Evolutionary conservation across 2,329 filamentous ascomycete species (phyloP), one percentile per base, ranked within the genome.

Genomic region (Sporothrix globosa): DNA sequence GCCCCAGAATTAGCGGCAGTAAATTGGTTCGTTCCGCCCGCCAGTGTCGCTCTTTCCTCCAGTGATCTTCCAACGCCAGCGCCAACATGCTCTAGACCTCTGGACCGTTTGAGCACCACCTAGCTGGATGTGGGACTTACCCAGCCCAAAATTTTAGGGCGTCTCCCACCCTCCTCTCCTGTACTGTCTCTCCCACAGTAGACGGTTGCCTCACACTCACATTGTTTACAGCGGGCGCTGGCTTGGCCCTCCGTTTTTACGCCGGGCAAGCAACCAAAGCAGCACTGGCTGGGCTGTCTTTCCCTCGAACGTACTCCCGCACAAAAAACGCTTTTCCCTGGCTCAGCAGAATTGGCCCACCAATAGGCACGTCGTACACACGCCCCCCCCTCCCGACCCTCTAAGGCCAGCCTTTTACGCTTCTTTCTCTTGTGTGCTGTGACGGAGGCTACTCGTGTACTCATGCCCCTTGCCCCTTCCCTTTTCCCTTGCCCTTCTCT

Each of bases 321-420:
- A 66, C 63, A 46, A 50, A 67, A 67, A 17, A 14, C 46, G 3
- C 48, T 19, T 54, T 67, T 54, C 34, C 65, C 44, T 65, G 44
- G 63, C 63, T 66, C 52, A 67, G 52, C 30, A 54, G 30, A 50
- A 50, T 56, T 56, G 52, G 65, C 65, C 65, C 48, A 34, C 66
- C 52, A 56, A 68, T 68, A 46, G 66, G 50, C 52, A 68, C 52
- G 48, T 41, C 50, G 63, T 67, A 68, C 67, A 68, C 67, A 34
- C 34, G 34, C 5, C 34, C 52, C 67, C 66, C 53, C 53, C 39
- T 50, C 24, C 24, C 34, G 44, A 11, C 39, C 27, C 17, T 48
- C 46, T 30, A 46, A 27, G 58, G 39, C 39, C 39, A 46, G 39
- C 41, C 39, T 30, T 30, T 21, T 66, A 61, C 56, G 34, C 56